Base-by-base conservation (phyloP, 495 filamentous ascomycete species). In the Tetracladium setigerum region DNA sequence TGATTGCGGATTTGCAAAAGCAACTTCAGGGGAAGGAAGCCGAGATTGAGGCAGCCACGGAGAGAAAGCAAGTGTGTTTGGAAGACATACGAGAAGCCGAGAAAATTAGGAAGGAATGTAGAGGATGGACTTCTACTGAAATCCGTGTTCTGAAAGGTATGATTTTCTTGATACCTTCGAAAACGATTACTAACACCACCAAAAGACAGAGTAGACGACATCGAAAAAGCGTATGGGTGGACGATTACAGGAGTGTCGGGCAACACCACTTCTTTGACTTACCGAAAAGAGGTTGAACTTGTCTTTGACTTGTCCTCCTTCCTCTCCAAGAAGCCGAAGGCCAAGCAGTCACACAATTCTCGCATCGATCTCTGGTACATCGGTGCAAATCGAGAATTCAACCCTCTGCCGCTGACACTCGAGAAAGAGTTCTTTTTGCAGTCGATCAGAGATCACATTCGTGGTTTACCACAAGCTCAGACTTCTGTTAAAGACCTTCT, bases 101-200 rank as follows among this genome's bases (percentile, higher is more conserved):
- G 57, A 82, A 81, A 46, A 70, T 94, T 31, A 79, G 83, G 52
- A 87, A 95, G 61, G 82, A 92, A 55, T 95, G 84, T 61, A 78
- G 89, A 14, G 89, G 92, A 16, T 95, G 89, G 86, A 92, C 81
- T 49, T 74, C 81, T 24, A 76, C 70, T 14, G 92, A 97, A 60
- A 83, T 97, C 45, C 70, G 65, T 43, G 71, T 71, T 18, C 67
- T 91, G 7, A 87, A 90, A 72, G 74, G 84, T 87, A 66, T 57
- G 73, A 27, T 15, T 35, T 41, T 44, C 15, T 30, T 50, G 35
- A 31, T 35, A 49, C 6, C 15, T 11, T 8, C 44, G 43, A 41
- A 15, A 17, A 30, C 6, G 18, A 46, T 42, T 35, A 52, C 62
- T 87, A 15, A 8, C 18, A 30, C 15, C 11, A 15, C 19, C 31